Conservation (phyloP, 2,329 filamentous ascomycete species). For the Beauveria asiatica region DNA sequence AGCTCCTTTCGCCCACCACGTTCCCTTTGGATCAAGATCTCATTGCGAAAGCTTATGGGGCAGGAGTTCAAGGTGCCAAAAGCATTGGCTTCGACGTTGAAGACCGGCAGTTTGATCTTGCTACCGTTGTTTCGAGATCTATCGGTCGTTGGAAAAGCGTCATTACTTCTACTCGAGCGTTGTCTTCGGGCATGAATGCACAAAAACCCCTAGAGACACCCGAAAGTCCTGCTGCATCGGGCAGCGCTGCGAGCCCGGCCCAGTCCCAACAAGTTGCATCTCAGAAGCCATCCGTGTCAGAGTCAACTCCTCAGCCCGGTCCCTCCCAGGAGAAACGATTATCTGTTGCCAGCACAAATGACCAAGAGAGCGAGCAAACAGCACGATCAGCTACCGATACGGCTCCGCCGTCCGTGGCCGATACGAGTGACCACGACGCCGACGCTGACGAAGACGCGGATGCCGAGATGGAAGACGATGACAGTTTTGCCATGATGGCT, state of each 20-base stretch:
- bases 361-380: constrained; percentile 26
- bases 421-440: constrained; percentile 32
- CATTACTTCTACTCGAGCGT: constrained; percentile 41
- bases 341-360: constrained; percentile 29
- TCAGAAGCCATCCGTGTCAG: constrained; percentile 15
- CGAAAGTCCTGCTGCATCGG: constrained; percentile 13
- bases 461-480: constrained; percentile 50
- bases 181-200: constrained; percentile 36
- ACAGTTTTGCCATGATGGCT: constrained; percentile 43
- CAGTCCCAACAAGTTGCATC: constrained; percentile 16
- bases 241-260: constrained; percentile 12
- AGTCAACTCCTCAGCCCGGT: constrained; percentile 15
- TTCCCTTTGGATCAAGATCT: constrained; percentile 43
- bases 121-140: constrained; percentile 41
- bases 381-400: constrained; percentile 25
- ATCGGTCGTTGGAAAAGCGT: constrained; percentile 57
- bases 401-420: constrained; percentile 33
- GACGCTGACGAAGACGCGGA: constrained; percentile 13
- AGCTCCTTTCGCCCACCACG: constrained; percentile 41
- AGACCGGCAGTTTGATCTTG: constrained; percentile 45
- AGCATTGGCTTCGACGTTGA: constrained; percentile 39
- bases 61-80: constrained; percentile 31
- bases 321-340: constrained; percentile 19
- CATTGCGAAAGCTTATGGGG: constrained; percentile 38
- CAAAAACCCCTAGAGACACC: constrained; percentile 40